These are phyloP conservation scores for Dipsacomyces acuminosporus DNA, from an alignment of 371 early-diverging fungal genomes.

Conservation along the genomic window DNA sequence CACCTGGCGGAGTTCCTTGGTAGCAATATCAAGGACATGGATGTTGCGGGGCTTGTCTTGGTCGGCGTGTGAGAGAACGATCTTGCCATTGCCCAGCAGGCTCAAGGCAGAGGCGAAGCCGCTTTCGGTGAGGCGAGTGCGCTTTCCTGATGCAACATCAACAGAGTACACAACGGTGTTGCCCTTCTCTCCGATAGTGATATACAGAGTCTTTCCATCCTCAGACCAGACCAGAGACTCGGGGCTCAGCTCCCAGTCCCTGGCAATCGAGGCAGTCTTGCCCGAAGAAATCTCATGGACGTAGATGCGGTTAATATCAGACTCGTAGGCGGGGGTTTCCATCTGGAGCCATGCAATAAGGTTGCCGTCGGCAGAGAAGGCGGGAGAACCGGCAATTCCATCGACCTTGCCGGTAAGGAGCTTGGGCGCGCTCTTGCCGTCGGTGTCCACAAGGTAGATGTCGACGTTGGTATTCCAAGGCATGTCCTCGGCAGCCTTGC, in stretches of 20 bases:
- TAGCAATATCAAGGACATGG: constrained; percentile 5
- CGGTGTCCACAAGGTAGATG: constrained; percentile 16
- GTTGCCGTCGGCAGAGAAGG: constrained; percentile 32
- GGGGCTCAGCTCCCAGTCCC: constrained; percentile 63
- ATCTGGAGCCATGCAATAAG: constrained; percentile 62
- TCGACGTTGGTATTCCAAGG: constrained; percentile 25
- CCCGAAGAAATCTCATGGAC: constrained; percentile 50
- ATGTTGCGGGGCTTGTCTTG: constrained; percentile 15
- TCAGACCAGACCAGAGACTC: constrained; percentile 53
- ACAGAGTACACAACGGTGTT: constrained; percentile 52
- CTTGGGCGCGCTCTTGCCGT: not conserved
- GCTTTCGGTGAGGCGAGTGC: constrained; percentile 24
- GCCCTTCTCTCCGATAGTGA: constrained; percentile 60
- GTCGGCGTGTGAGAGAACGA: constrained; percentile 51
- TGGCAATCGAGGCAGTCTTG: constrained; percentile 43
- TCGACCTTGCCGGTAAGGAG: constrained; percentile 48
- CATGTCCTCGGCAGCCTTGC: constrained; percentile 15
- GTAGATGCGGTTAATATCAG: constrained; percentile 66
- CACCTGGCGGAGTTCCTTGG: constrained; percentile 21
- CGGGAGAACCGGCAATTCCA: constrained; percentile 23
- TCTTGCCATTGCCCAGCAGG: constrained; percentile 36
- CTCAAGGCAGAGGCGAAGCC: constrained; percentile 28
- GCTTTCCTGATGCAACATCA: constrained; percentile 33
- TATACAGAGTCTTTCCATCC: constrained; percentile 52
- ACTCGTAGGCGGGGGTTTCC: constrained; percentile 64